phyloP scores from a whole-genome alignment of 129 eudicot species.

The Kitagawia praeruptora region DNA sequence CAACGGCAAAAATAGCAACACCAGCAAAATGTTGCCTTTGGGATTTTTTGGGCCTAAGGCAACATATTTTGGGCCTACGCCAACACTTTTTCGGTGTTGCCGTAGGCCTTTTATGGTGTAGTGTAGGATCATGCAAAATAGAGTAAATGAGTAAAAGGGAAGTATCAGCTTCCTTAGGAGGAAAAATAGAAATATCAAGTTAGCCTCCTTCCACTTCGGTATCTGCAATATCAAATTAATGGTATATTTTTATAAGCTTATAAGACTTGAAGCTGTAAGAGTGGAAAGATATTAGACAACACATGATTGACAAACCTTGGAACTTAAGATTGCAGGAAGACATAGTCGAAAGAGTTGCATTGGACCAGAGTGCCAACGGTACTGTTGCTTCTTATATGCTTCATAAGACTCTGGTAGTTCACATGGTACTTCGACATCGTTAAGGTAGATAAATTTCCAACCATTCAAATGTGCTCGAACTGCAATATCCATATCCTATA shows the following conservation, averaged over 20 bases:
- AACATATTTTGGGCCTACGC: too few species aligned
- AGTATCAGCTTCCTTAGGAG: conserved; percentile 73
- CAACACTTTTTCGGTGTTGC: too few species aligned
- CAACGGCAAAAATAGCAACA: too few species aligned
- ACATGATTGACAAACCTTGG: conserved; percentile 38
- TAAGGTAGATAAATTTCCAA: conserved; percentile 58
- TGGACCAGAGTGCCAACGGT: conserved; percentile 85
- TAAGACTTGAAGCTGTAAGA: neutral
- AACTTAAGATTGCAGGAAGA: conserved; percentile 42
- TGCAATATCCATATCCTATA: conserved; percentile 73
- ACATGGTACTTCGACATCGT: conserved; percentile 59
- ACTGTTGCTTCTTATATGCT: conserved; percentile 73
- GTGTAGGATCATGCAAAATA: conserved; percentile 85
- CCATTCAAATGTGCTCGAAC: conserved; percentile 65
- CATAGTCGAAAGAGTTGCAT: conserved; percentile 79
- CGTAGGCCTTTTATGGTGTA: too few species aligned
- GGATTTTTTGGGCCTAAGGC: too few species aligned
- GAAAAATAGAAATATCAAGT: conserved; percentile 80
- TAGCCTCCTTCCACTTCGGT: conserved; percentile 74
- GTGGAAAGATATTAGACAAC: neutral
- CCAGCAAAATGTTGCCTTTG: too few species aligned
- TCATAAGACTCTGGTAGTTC: conserved; percentile 73
- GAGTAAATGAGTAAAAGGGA: conserved; percentile 87
- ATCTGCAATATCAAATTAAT: conserved; percentile 43
- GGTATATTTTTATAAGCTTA: neutral